These are phyloP conservation scores for Phytophthora europaea DNA, from an alignment of 352 stramenopile genomes.

Conservation along the genomic window DNA sequence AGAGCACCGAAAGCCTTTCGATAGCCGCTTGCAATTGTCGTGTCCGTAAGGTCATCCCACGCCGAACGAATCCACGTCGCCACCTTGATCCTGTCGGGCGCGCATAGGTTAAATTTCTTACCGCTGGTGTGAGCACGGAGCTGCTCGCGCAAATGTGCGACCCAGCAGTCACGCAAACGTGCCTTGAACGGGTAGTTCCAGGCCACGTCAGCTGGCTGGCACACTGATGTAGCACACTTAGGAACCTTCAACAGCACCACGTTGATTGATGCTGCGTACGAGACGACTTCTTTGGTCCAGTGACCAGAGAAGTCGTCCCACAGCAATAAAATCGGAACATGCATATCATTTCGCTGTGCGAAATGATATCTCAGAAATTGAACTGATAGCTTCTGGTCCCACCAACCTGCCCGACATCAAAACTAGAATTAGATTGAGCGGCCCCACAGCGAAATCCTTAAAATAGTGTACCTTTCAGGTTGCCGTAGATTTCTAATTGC, in stretches of 20 bases:
- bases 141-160: slow-evolving; percentile 1
- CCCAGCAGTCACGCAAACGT: not conserved
- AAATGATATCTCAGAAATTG: slow-evolving; percentile 18
- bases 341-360: not conserved
- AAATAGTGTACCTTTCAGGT: not conserved
- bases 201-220: slow-evolving; percentile 13
- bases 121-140: slow-evolving; percentile 1
- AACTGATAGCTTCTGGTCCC: not conserved
- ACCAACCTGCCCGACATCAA: not conserved
- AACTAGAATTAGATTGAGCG: not conserved
- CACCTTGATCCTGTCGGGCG: not conserved
- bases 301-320: slow-evolving; percentile 10
- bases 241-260: slow-evolving; percentile 8
- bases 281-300: not conserved
- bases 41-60: not conserved
- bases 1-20: slow-evolving; percentile 3
- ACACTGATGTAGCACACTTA: not conserved
- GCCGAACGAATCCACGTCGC: slow-evolving; percentile 7
- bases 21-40: slow-evolving; percentile 14
- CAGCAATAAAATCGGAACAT: slow-evolving; percentile 12
- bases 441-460: not conserved
- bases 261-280: slow-evolving; percentile 5
- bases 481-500: not conserved
- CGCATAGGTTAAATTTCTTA: not conserved
- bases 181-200: slow-evolving; percentile 15